A percentile compares a stretch with the other conserved stretches of the same genome.
phyloP scores from a whole-genome alignment of 768 basidiomycete genomes.

The Amanita muscaria region DNA sequence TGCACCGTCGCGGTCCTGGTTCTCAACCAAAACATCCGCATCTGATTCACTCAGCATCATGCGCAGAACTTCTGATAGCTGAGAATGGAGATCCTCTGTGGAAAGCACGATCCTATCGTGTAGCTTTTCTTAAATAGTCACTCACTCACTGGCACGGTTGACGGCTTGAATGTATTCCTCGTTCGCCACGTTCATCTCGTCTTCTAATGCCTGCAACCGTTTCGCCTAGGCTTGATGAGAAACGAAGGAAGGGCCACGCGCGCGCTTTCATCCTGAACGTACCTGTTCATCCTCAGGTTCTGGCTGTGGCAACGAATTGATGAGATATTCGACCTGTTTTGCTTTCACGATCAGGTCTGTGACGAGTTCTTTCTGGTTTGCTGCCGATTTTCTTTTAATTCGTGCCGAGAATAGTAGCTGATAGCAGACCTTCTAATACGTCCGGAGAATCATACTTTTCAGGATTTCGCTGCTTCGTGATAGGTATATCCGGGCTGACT shows the following conservation, averaged over 20 bases:
- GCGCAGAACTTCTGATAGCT: slow-evolving; percentile 50
- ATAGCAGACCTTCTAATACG: slow-evolving; percentile 56
- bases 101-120: background rate
- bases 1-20: background rate
- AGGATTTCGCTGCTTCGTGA: slow-evolving; percentile 69
- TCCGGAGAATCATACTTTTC: slow-evolving; percentile 68
- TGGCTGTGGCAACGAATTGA: slow-evolving; percentile 68
- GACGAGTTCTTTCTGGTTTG: slow-evolving; percentile 79
- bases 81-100: slow-evolving; percentile 49
- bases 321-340: slow-evolving; percentile 82
- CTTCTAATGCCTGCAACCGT: slow-evolving; percentile 59
- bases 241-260: no score
- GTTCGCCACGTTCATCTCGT: slow-evolving; percentile 65
- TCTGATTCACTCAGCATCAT: slow-evolving; percentile 51
- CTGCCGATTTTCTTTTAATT: no score
- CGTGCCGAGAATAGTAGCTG: background rate
- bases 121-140: background rate
- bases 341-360: slow-evolving; percentile 77
- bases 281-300: slow-evolving; percentile 77
- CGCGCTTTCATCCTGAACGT: no score
- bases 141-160: slow-evolving; percentile 63
- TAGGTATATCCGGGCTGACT: slow-evolving; percentile 70
- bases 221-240: slow-evolving; percentile 52
- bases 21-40: slow-evolving; percentile 1
- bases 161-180: slow-evolving; percentile 69